phyloP scores from a whole-genome alignment of 129 eudicot genomes.

The Centaurea solstitialis region DNA sequence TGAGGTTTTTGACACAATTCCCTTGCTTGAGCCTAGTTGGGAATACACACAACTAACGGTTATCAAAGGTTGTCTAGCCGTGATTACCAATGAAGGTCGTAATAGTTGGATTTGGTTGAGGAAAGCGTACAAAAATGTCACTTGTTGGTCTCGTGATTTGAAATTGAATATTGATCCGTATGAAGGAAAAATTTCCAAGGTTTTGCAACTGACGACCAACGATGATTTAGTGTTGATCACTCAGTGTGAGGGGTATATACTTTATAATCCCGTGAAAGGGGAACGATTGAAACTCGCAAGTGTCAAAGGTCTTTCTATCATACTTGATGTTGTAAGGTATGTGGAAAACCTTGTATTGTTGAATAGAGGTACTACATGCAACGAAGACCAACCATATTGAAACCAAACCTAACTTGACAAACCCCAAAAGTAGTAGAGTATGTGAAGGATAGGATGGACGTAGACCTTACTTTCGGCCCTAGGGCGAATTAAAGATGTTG shows the following conservation, averaged over 20 bases:
- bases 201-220: neutral
- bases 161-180: neutral
- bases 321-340: neutral
- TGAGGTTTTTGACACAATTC: conserved; percentile 7
- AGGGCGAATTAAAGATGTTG: neutral
- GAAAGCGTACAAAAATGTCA: neutral
- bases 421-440: neutral
- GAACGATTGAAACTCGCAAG: neutral
- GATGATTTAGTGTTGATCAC: neutral
- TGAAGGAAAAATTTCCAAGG: neutral
- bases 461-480: neutral
- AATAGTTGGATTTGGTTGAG: conserved; percentile 1
- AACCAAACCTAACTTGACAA: neutral
- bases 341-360: conserved; percentile 9
- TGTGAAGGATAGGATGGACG: neutral
- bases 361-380: neutral
- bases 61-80: conserved; percentile 3
- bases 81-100: neutral
- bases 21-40: neutral
- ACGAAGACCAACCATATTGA: neutral
- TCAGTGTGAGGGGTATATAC: neutral
- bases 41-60: neutral
- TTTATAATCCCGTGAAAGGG: neutral
- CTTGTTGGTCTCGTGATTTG: conserved; percentile 2
- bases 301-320: neutral